Conservation (phyloP, 106 monocot genomes). For the Posidonia australis region DNA sequence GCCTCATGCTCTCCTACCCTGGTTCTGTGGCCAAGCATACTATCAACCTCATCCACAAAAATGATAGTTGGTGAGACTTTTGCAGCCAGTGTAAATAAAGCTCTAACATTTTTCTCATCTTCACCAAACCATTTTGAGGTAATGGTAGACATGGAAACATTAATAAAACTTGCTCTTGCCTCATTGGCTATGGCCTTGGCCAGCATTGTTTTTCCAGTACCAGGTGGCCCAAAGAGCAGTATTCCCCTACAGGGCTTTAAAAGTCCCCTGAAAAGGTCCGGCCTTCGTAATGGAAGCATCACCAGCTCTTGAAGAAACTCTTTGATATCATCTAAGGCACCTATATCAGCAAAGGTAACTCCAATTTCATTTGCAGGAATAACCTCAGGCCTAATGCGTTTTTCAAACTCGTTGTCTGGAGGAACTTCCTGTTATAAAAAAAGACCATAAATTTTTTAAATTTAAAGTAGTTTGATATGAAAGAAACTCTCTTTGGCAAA, state of each 20-base stretch:
- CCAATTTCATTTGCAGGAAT: conserved; percentile 70
- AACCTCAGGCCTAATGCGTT: conserved; percentile 58
- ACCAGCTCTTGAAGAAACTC: conserved; percentile 73
- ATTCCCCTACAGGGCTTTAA: conserved; percentile 79
- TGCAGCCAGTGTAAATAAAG: conserved; percentile 65
- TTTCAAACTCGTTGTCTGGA: conserved; percentile 71
- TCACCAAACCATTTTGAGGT: conserved; percentile 91
- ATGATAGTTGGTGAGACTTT: conserved; percentile 70
- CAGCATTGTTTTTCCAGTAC: conserved; percentile 75
- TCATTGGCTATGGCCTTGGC: conserved; percentile 76
- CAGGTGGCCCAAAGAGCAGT: conserved; percentile 69
- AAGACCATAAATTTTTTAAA: no score
- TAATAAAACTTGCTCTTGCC: conserved; percentile 75
- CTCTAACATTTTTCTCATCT: conserved; percentile 66
- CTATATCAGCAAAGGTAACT: conserved; percentile 70
- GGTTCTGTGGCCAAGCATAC: conserved; percentile 68
- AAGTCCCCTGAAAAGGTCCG: conserved; percentile 70
- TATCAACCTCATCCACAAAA: conserved; percentile 85
- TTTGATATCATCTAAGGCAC: conserved; percentile 59
- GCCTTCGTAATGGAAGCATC: conserved; percentile 67
- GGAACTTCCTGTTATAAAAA: not conserved
- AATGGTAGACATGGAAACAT: conserved; percentile 67
- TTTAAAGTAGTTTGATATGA: no score
- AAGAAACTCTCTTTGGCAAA: no score
- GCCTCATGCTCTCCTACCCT: conserved; percentile 72